Evolutionary conservation across 805 yeast species (phyloP), one percentile per base, ranked within the genome.

Genomic region (Starmerella etchellsii): DNA sequence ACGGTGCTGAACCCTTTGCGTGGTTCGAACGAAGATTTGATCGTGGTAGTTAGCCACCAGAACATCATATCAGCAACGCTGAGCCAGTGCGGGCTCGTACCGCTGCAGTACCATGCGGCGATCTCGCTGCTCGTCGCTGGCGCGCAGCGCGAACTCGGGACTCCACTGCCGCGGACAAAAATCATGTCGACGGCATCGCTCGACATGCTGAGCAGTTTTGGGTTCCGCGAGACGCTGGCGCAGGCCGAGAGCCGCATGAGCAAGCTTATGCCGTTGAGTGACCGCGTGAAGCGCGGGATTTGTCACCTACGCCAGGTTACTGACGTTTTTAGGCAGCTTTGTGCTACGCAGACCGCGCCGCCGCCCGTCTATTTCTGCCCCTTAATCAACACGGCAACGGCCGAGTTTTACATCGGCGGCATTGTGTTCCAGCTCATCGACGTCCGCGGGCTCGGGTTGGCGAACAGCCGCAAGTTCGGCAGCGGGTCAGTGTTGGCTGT

Each of bases 401-500:
- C 47, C 1, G 48, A 76, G 9, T 88, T 84, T 55, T 91, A 87
- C 55, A 65, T 69, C 29, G 75, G 76, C 15, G 94, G 94, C 0
- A 62, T 87, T 2, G 84, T 91, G 94, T 91, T 88, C 56, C 94
- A 84, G 51, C 83, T 81, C 0, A 71, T 75, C 48, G 80, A 82
- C 40, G 78, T 75, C 3, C 75, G 68, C 51, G 3, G 33, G 5
- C 4, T 34, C 23, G 26, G 16, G 20, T 23, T 16, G 31, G 4
- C 19, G 19, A 6, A 15, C 4, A 16, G 24, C 3, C 28, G 39
- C 3, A 35, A 40, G 29, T 31, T 34, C 28, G 69, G 52, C 46
- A 36, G 52, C 11, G 51, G 54, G 18, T 43, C 50, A 8, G 66
- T 78, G 25, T 64, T 91, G 31, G 91, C 91, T 14, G 88, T 91